Evolutionary conservation across 106 monocot genomes (phyloP), one percentile per base, ranked within the genome.

Genomic region (Cymbidium sinense): DNA sequence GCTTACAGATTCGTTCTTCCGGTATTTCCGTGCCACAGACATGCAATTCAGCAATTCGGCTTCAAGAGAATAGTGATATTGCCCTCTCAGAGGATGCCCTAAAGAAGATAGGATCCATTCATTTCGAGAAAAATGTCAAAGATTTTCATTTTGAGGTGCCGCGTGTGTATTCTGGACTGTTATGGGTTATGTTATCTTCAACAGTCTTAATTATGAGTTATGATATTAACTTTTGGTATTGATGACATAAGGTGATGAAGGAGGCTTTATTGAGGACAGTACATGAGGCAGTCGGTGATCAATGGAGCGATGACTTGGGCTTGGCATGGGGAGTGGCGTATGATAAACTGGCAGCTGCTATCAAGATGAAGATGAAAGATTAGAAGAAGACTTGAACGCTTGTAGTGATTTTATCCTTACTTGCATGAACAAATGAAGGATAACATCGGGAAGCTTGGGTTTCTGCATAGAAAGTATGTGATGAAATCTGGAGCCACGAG

Each of bases 101-200:
- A 17, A 69, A 34, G 17, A 69, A 69, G 17, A 15, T 69, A 17
- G 69, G 69, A 5, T 69, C 30, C 12, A 69, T 69, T 69, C 69
- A 69, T 33, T 31, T 33, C 33, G 33, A 33, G 34, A 33, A 33
- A 69, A 12, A 28, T 31, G 69, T 69, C 11, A 69, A 69, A 18
- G 69, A 69, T 69, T 69, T 3, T 15, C 69, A 69, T 34, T 69
- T 69, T 34, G 69, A 69, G 69, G 69, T 69, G 33, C 61, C 8
- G 25, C 11, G 61, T 27, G 61, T 27, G 6, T n/a, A 62, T 13
- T 62, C 27, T 27, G 27, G 27, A 7, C 7, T 62, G 23, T 27
- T 61, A 23, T 61, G 61, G 61, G 2, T 62, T 15, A 54, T 54
- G 54, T 54, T 54, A 27, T 7, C 6, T 13, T 47, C 47, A 27